A percentile compares a stretch with the other conserved stretches of the same genome.
phyloP scores from a whole-genome alignment of 176 grass and related monocot species.

The Aegilops bicornis region DNA sequence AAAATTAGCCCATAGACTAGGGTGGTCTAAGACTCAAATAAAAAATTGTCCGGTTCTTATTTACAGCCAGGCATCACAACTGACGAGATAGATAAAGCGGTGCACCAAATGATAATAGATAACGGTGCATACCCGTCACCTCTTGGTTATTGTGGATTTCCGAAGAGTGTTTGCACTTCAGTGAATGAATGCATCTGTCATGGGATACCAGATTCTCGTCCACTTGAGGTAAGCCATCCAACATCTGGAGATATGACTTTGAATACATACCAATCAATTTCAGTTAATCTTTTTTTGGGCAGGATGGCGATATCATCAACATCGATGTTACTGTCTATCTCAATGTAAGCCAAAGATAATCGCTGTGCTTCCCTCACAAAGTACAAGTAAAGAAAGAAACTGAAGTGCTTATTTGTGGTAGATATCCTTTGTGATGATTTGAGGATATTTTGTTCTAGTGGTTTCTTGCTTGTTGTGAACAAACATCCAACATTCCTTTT shows the following conservation, averaged over 20 bases:
- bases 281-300: constrained; percentile 27
- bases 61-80: constrained; percentile 89
- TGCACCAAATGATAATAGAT: constrained; percentile 91
- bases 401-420: background rate
- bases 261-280: constrained; percentile 10
- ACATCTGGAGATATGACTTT: background rate
- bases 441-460: background rate
- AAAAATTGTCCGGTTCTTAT: constrained; percentile 40
- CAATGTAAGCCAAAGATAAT: constrained; percentile 58
- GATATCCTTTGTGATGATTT: constrained; percentile 11
- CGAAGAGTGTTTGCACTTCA: constrained; percentile 95
- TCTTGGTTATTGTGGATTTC: constrained; percentile 85
- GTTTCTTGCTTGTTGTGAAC: constrained; percentile 3
- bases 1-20: background rate
- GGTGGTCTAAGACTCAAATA: constrained; percentile 5
- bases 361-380: background rate
- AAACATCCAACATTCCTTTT: background rate
- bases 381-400: background rate
- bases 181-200: constrained; percentile 98
- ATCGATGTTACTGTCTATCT: constrained; percentile 97
- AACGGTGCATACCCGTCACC: constrained; percentile 96
- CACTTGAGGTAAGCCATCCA: constrained; percentile 68
- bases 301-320: constrained; percentile 99
- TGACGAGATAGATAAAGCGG: constrained; percentile 96
- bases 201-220: constrained; percentile 91